These are phyloP conservation scores for Cryptosporidium ryanae DNA, from an alignment of 169 alveolate genomes.

Conservation along the genomic window DNA sequence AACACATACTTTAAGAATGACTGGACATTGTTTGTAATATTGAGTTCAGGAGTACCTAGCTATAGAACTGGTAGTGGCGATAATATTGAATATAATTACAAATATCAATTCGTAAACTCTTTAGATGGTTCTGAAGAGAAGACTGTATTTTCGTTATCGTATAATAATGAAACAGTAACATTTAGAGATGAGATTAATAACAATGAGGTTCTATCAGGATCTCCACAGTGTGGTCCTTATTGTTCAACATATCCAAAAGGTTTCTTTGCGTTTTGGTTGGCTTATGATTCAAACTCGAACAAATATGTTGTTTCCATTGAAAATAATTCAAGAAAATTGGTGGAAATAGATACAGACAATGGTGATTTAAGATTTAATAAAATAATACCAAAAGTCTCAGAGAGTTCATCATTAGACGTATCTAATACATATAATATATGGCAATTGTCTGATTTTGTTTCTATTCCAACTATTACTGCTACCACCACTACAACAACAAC, in stretches of 20 bases:
- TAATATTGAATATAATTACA: constrained; percentile 14
- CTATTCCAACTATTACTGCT: background rate
- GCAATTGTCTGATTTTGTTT: constrained; percentile 1
- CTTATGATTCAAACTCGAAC: background rate
- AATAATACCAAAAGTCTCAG: constrained; percentile 3
- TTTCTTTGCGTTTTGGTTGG: constrained; percentile 33
- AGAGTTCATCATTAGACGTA: background rate
- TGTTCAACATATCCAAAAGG: constrained; percentile 46
- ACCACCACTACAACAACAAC: constrained; percentile 5
- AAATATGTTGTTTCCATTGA: constrained; percentile 15
- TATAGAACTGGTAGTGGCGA: background rate
- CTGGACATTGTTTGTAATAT: constrained; percentile 25
- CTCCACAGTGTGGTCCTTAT: constrained; percentile 54
- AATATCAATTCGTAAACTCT: constrained; percentile 1
- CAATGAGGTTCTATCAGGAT: background rate
- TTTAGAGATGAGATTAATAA: constrained; percentile 1
- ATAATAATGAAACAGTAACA: constrained; percentile 20
- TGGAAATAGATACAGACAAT: background rate
- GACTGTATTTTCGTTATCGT: background rate
- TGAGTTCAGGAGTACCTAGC: constrained; percentile 46
- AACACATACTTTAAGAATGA: background rate
- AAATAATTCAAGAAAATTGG: constrained; percentile 6
- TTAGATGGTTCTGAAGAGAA: background rate
- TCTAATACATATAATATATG: constrained; percentile 21
- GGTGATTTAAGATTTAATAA: constrained; percentile 4